These are phyloP conservation scores for Xylaria sp. DNA, from an alignment of 2,329 filamentous ascomycete genomes.

Conservation along the genomic window DNA sequence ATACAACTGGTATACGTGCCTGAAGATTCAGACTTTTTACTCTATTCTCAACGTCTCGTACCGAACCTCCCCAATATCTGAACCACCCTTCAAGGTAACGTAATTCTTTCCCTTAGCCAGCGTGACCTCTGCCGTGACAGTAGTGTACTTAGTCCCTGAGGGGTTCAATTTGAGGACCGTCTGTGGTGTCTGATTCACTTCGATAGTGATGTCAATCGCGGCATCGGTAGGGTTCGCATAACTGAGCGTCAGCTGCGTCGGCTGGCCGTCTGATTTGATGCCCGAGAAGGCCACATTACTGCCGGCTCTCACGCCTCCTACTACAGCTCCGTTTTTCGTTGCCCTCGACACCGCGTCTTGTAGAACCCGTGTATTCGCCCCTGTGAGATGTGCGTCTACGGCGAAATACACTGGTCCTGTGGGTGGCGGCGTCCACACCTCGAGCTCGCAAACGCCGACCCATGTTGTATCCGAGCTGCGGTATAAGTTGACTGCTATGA, in stretches of 20 bases:
- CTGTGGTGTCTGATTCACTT: constrained; percentile 36
- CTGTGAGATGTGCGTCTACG: constrained; percentile 39
- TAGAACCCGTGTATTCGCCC: constrained; percentile 32
- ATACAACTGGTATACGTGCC: too few species aligned
- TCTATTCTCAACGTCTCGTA: constrained; percentile 35
- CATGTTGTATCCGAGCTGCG: constrained; percentile 31
- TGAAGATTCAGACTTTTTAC: background rate
- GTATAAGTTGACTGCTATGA: constrained; percentile 42
- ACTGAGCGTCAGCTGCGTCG: constrained; percentile 27
- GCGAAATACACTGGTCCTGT: constrained; percentile 35
- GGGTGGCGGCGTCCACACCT: constrained; percentile 40
- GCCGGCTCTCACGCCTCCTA: constrained; percentile 33
- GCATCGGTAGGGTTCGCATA: constrained; percentile 34
- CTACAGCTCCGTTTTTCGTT: constrained; percentile 36
- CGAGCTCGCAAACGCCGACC: constrained; percentile 43
- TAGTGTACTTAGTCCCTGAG: constrained; percentile 29
- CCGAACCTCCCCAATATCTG: constrained; percentile 28
- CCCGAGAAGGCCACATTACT: constrained; percentile 40
- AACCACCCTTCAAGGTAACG: constrained; percentile 34
- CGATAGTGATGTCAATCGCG: constrained; percentile 27
- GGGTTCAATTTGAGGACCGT: constrained; percentile 28
- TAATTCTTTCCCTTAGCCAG: constrained; percentile 40
- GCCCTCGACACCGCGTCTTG: constrained; percentile 33
- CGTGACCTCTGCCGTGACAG: constrained; percentile 17
- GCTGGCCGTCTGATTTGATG: constrained; percentile 31